phyloP scores from a whole-genome alignment of 2,329 filamentous ascomycete species.

The Sordariomycetes sp. region DNA sequence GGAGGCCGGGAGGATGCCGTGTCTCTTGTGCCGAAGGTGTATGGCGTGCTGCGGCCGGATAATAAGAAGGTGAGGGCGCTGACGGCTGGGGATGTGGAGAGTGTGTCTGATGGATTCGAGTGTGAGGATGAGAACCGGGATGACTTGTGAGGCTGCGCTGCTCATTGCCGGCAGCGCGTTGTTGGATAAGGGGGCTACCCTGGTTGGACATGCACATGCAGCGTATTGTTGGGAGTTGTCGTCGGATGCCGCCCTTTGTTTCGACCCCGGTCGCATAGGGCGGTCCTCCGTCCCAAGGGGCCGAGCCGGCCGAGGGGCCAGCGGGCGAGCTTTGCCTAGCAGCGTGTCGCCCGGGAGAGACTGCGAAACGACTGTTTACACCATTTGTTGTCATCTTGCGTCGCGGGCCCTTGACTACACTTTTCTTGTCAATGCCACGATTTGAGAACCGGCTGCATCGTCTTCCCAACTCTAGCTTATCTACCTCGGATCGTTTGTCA shows the following conservation, averaged over 20 bases:
- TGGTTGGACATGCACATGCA: not conserved
- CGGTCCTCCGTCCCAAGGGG: too few species aligned
- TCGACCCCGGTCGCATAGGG: not conserved
- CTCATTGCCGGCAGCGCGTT: not conserved
- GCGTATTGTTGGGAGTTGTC: not conserved
- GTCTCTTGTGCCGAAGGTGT: slow-evolving; percentile 21
- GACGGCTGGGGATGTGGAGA: slow-evolving; percentile 10
- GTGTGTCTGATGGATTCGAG: slow-evolving; percentile 3
- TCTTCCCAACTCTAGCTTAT: too few species aligned
- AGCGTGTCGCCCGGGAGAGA: too few species aligned
- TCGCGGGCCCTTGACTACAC: too few species aligned
- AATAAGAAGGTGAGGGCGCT: slow-evolving; percentile 13
- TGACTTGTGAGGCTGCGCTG: not conserved
- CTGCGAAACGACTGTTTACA: too few species aligned
- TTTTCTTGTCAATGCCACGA: too few species aligned
- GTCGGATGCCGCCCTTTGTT: not conserved
- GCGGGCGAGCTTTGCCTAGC: too few species aligned
- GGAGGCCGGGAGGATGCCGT: slow-evolving; percentile 12
- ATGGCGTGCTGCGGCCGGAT: slow-evolving; percentile 21
- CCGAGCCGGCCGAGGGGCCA: too few species aligned
- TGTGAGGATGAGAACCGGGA: slow-evolving; percentile 11
- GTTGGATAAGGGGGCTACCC: not conserved
- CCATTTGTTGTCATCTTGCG: too few species aligned
- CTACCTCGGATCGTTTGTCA: too few species aligned
- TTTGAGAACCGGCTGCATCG: too few species aligned